These are phyloP conservation scores for Neofusicoccum kwambonambiense DNA, from an alignment of 2,329 filamentous ascomycete genomes.

Conservation along the genomic window DNA sequence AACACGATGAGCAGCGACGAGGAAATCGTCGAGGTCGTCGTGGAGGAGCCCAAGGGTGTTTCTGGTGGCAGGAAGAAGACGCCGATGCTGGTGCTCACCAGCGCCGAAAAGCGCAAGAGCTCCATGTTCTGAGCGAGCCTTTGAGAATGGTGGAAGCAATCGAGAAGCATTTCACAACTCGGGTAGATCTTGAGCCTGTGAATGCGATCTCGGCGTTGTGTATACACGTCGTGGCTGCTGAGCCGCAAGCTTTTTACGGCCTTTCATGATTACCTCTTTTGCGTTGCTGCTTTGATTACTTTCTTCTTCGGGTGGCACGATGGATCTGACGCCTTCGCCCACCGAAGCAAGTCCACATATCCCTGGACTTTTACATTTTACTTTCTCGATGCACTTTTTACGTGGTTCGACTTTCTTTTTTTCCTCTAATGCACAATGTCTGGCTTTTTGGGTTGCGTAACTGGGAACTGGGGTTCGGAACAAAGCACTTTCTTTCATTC, in stretches of 20 bases:
- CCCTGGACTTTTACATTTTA: neutral
- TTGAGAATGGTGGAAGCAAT: conserved; percentile 21
- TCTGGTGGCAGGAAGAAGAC: conserved; percentile 71
- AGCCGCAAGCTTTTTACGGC: conserved; percentile 33
- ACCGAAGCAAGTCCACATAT: neutral
- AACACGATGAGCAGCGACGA: conserved; percentile 68
- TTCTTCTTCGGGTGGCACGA: conserved; percentile 2
- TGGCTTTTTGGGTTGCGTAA: conserved; percentile 1
- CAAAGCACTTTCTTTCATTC: conserved; percentile 10
- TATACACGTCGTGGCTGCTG: conserved; percentile 30
- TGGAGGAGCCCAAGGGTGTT: conserved; percentile 55
- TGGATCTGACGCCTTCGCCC: neutral
- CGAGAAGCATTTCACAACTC: conserved; percentile 20
- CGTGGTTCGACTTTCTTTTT: conserved; percentile 5
- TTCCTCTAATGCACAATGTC: conserved; percentile 10
- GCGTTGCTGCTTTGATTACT: conserved; percentile 26
- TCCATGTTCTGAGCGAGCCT: conserved; percentile 52
- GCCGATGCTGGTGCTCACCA: conserved; percentile 82
- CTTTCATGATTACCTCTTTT: conserved; percentile 34
- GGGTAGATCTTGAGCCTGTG: conserved; percentile 22
- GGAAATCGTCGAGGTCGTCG: conserved; percentile 52
- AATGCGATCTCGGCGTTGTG: conserved; percentile 29
- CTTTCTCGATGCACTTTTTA: conserved; percentile 8
- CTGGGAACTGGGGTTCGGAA: conserved; percentile 8
- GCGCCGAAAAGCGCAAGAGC: conserved; percentile 86